These are phyloP conservation scores for Allium cepa DNA, from an alignment of 106 monocot genomes.

Conservation along the genomic window DNA sequence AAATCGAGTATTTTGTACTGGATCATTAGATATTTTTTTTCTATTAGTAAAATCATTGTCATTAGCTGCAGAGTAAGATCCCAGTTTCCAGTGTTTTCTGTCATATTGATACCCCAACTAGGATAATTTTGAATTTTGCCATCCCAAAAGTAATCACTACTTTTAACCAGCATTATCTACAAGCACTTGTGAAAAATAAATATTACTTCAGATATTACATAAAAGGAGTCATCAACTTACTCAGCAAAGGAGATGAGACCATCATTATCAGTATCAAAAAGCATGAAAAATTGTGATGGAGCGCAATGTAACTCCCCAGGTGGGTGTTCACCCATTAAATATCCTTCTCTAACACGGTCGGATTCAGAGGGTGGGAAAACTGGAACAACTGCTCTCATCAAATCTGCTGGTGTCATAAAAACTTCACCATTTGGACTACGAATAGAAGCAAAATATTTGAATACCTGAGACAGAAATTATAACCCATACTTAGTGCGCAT, in stretches of 20 bases:
- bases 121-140: too few species aligned
- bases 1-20: too few species aligned
- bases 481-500: too few species aligned
- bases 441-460: slow-evolving; percentile 85
- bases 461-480: slow-evolving; percentile 37
- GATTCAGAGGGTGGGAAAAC: slow-evolving; percentile 95
- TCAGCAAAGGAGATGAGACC: slow-evolving; percentile 87
- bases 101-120: too few species aligned
- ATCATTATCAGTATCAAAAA: slow-evolving; percentile 86
- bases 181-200: too few species aligned
- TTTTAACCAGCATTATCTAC: too few species aligned
- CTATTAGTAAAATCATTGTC: too few species aligned
- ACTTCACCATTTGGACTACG: slow-evolving; percentile 52
- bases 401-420: slow-evolving; percentile 73
- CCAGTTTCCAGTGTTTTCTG: too few species aligned
- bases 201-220: too few species aligned
- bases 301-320: slow-evolving; percentile 70
- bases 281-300: slow-evolving; percentile 83
- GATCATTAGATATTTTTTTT: too few species aligned
- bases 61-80: too few species aligned
- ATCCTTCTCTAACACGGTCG: slow-evolving; percentile 52
- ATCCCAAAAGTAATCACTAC: too few species aligned
- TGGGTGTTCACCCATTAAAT: slow-evolving; percentile 58
- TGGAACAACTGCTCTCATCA: slow-evolving; percentile 89
- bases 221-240: slow-evolving; percentile 26